A percentile compares a stretch with the other conserved stretches of the same genome.
Evolutionary conservation across 139 green algal species (phyloP).

Genomic region (Picochlorum sp.): DNA sequence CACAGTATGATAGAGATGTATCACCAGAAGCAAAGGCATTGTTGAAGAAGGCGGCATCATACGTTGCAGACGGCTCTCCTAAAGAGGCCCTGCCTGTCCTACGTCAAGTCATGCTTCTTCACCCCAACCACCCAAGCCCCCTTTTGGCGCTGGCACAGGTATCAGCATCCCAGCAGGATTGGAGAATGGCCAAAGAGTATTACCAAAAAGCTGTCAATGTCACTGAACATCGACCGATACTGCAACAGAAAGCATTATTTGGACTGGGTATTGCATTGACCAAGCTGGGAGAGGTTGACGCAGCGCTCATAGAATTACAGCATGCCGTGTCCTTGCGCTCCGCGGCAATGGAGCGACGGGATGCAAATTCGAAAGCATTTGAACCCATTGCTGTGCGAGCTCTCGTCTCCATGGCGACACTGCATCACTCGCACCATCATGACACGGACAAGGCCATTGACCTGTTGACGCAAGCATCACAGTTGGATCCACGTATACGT

Average conservation of each 20-base stretch:
- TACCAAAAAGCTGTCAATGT: conserved; percentile 19
- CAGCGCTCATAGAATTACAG: too few species aligned
- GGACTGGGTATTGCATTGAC: conserved; percentile 26
- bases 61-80: conserved; percentile 5
- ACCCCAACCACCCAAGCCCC: conserved; percentile 14
- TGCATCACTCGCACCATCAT: neutral
- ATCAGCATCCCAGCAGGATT: conserved; percentile 28
- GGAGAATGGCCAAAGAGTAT: conserved; percentile 16
- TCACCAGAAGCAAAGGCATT: neutral
- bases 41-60: conserved; percentile 28
- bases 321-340: too few species aligned
- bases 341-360: too few species aligned
- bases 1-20: neutral
- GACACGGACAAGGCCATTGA: neutral
- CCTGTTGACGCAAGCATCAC: neutral
- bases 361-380: too few species aligned
- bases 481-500: neutral
- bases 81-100: conserved; percentile 16
- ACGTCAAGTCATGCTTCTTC: conserved; percentile 14
- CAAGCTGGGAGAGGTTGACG: conserved; percentile 24
- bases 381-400: neutral
- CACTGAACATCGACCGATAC: neutral
- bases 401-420: neutral
- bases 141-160: conserved; percentile 31
- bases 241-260: conserved; percentile 16